phyloP scores from a whole-genome alignment of 2,329 filamentous ascomycete genomes.

The Exophiala viscosa region DNA sequence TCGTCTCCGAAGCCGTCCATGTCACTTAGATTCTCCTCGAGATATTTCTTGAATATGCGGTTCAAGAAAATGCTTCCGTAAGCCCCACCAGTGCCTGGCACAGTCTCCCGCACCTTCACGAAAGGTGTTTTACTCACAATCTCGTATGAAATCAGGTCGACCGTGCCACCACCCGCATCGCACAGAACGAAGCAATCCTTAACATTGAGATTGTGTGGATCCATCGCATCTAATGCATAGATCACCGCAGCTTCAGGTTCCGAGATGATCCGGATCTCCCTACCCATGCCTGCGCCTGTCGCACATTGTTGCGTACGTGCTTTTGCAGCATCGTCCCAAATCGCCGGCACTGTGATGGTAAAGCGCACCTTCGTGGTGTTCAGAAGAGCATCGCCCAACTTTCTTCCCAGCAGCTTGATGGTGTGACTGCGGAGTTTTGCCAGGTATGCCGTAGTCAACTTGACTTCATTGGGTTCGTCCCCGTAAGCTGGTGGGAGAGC shows the following conservation, averaged over 20 bases:
- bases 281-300: constrained; percentile 27
- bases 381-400: constrained; percentile 17
- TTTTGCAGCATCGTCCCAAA: constrained; percentile 31
- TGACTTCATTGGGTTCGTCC: constrained; percentile 1
- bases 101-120: constrained; percentile 29
- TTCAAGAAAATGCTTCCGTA: constrained; percentile 34
- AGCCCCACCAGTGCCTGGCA: constrained; percentile 26
- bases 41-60: constrained; percentile 28
- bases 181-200: constrained; percentile 35
- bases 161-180: constrained; percentile 40
- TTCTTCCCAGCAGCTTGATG: constrained; percentile 10
- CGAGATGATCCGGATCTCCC: constrained; percentile 25
- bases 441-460: constrained; percentile 23
- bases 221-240: constrained; percentile 28
- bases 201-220: constrained; percentile 17
- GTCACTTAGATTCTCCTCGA: constrained; percentile 21
- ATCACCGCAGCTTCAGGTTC: constrained; percentile 35
- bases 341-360: constrained; percentile 32
- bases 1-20: constrained; percentile 28
- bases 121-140: constrained; percentile 28
- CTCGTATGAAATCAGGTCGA: constrained; percentile 31
- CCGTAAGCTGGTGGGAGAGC: constrained; percentile 13
- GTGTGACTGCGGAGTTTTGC: constrained; percentile 16
- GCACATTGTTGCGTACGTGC: constrained; percentile 16
- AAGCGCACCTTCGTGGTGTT: constrained; percentile 21